A percentile compares a stretch with the other conserved stretches of the same genome.
phyloP scores from a whole-genome alignment of 169 alveolate species.

The Eimeria acervulina region DNA sequence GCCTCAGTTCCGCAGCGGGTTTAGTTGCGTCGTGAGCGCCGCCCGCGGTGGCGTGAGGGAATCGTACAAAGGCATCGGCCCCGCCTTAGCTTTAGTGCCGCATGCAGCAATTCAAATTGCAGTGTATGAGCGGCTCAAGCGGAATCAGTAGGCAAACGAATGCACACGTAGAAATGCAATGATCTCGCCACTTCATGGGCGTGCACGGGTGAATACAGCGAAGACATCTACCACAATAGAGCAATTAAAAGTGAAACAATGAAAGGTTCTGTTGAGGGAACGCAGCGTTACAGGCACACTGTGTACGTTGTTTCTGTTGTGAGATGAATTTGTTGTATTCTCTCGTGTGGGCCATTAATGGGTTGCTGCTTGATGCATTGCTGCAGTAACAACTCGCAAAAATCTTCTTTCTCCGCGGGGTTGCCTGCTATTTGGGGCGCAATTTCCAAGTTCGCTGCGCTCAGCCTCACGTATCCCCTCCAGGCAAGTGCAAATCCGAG shows the following conservation, averaged over 20 bases:
- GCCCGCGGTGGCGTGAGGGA: constrained; percentile 78
- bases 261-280: not conserved
- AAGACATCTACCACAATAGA: not conserved
- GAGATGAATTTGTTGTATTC: not conserved
- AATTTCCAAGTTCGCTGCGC: constrained; percentile 76
- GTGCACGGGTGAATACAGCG: not conserved
- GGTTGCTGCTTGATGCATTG: not conserved
- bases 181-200: not conserved
- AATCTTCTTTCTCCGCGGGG: constrained; percentile 35
- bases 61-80: constrained; percentile 76
- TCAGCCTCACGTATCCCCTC: constrained; percentile 75
- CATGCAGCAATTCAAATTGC: constrained; percentile 82
- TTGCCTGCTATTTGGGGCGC: constrained; percentile 82
- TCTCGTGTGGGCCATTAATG: not conserved
- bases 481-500: constrained; percentile 33
- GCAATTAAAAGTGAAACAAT: no score
- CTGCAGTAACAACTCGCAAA: not conserved
- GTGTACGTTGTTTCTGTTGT: not conserved
- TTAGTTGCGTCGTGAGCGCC: constrained; percentile 43
- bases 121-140: constrained; percentile 78
- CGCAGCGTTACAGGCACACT: no score
- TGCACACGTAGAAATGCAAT: not conserved
- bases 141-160: constrained; percentile 1
- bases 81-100: constrained; percentile 81
- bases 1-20: constrained; percentile 64